Conservation (phyloP, 495 filamentous ascomycete genomes). For the Penicillium paradoxum region DNA sequence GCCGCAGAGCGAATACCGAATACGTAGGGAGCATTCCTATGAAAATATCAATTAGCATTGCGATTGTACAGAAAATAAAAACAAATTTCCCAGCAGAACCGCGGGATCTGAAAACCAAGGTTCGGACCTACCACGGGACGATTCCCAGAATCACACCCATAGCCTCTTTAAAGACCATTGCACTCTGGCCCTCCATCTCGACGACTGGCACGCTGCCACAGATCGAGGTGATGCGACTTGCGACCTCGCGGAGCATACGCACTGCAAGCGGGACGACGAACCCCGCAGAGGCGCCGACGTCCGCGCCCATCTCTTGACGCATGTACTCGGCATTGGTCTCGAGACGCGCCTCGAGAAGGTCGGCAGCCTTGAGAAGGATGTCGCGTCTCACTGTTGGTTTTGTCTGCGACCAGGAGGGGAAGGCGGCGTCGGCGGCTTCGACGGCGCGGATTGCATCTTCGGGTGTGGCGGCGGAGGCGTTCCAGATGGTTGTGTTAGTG, state of each 20-base stretch:
- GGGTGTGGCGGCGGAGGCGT: slow-evolving; percentile 55
- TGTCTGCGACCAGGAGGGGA: slow-evolving; percentile 64
- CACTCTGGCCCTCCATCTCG: slow-evolving; percentile 49
- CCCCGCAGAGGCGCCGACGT: slow-evolving; percentile 35
- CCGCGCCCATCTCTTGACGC: slow-evolving; percentile 66
- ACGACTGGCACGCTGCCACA: slow-evolving; percentile 60
- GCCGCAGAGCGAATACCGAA: slow-evolving; percentile 62
- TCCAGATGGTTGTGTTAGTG: slow-evolving; percentile 60
- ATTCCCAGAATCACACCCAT: slow-evolving; percentile 77
- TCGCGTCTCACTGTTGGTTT: slow-evolving; percentile 60
- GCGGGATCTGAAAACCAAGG: not conserved
- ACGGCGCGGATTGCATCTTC: slow-evolving; percentile 59
- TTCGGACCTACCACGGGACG: slow-evolving; percentile 65
- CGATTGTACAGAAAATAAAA: not conserved
- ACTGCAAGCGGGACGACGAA: slow-evolving; percentile 58
- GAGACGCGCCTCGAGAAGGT: slow-evolving; percentile 56
- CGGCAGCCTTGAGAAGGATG: slow-evolving; percentile 68
- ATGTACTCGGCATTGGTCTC: slow-evolving; percentile 59
- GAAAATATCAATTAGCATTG: not conserved
- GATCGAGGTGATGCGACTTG: slow-evolving; percentile 58
- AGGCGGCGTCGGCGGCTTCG: slow-evolving; percentile 61
- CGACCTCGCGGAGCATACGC: slow-evolving; percentile 65
- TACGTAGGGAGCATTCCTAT: slow-evolving; percentile 61
- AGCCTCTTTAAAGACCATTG: slow-evolving; percentile 70
- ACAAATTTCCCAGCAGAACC: not conserved